These are phyloP conservation scores for Mucor velutinosus DNA, from an alignment of 371 early-diverging fungal genomes.

Conservation along the genomic window DNA sequence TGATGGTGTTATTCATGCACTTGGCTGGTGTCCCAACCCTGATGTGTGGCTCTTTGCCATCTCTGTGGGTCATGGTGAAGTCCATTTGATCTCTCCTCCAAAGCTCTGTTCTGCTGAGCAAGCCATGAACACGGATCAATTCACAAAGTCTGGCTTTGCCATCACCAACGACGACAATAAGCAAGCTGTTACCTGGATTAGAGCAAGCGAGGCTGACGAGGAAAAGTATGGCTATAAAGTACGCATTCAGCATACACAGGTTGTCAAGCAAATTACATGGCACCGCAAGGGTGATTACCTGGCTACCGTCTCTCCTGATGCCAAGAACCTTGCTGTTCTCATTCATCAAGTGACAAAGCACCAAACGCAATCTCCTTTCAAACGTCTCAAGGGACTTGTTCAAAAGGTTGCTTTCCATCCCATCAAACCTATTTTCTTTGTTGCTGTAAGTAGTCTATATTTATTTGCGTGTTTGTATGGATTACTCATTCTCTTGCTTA, in stretches of 20 bases:
- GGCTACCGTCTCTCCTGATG: constrained; percentile 80
- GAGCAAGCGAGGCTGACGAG: constrained; percentile 58
- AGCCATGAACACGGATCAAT: constrained; percentile 51
- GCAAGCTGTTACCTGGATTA: constrained; percentile 60
- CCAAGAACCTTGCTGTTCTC: constrained; percentile 67
- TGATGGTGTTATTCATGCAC: constrained; percentile 65
- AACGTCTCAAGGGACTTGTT: constrained; percentile 83
- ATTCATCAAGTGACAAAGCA: constrained; percentile 93
- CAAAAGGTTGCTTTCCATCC: constrained; percentile 95
- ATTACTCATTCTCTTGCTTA: background rate
- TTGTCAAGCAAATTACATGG: constrained; percentile 88
- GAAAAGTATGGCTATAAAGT: constrained; percentile 57
- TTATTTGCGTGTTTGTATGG: background rate
- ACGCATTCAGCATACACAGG: constrained; percentile 54
- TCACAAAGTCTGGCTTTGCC: constrained; percentile 55
- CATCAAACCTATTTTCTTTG: constrained; percentile 87
- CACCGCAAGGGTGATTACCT: constrained; percentile 97
- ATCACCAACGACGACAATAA: constrained; percentile 27
- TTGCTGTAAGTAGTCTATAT: constrained; percentile 65
- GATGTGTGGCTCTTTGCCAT: constrained; percentile 80
- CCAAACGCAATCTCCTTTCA: constrained; percentile 90
- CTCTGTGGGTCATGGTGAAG: constrained; percentile 61
- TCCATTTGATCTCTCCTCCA: constrained; percentile 57
- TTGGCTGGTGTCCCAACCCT: constrained; percentile 91
- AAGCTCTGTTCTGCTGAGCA: constrained; percentile 52